A percentile compares a stretch with the other conserved stretches of the same genome.
phyloP scores from a whole-genome alignment of 495 filamentous ascomycete species.

The Talaromyces wortmannii region DNA sequence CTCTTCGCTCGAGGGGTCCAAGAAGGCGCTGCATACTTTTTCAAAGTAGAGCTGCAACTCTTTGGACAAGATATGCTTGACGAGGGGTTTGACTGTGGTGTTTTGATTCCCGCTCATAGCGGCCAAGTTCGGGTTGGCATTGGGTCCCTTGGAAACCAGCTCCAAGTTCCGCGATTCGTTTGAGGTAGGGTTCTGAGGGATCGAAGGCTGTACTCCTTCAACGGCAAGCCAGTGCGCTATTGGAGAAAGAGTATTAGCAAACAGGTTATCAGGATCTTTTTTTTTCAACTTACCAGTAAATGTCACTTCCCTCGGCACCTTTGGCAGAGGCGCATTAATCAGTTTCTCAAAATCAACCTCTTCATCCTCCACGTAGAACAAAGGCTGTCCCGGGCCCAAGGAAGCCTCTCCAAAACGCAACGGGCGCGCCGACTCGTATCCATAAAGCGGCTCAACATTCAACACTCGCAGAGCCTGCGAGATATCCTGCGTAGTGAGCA shows the following conservation, averaged over 20 bases:
- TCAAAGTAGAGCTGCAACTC: slow-evolving; percentile 97
- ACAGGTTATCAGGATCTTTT: neutral
- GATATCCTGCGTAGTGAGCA: slow-evolving; percentile 78
- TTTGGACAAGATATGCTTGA: slow-evolving; percentile 92
- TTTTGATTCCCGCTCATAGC: slow-evolving; percentile 79
- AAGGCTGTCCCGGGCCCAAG: slow-evolving; percentile 85
- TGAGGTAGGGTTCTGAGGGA: slow-evolving; percentile 88
- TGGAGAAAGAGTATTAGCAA: slow-evolving; percentile 12
- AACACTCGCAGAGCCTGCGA: slow-evolving; percentile 75
- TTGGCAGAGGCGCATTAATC: slow-evolving; percentile 91
- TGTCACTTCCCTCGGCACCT: slow-evolving; percentile 85
- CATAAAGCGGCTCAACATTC: slow-evolving; percentile 91
- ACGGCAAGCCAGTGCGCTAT: slow-evolving; percentile 92
- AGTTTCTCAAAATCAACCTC: slow-evolving; percentile 98
- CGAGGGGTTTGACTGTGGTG: slow-evolving; percentile 74
- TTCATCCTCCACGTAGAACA: slow-evolving; percentile 97
- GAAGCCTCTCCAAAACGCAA: slow-evolving; percentile 90
- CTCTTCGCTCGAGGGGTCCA: slow-evolving; percentile 77
- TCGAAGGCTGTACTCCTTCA: slow-evolving; percentile 92
- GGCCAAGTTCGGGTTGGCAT: slow-evolving; percentile 72
- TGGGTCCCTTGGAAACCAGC: slow-evolving; percentile 79
- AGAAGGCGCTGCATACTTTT: slow-evolving; percentile 76
- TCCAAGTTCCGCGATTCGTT: slow-evolving; percentile 75
- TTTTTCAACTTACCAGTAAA: slow-evolving; percentile 63
- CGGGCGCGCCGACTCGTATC: slow-evolving; percentile 84